Evolutionary conservation across 208 protist species (phyloP).

Genomic region (Leishmania martiniquensis): DNA sequence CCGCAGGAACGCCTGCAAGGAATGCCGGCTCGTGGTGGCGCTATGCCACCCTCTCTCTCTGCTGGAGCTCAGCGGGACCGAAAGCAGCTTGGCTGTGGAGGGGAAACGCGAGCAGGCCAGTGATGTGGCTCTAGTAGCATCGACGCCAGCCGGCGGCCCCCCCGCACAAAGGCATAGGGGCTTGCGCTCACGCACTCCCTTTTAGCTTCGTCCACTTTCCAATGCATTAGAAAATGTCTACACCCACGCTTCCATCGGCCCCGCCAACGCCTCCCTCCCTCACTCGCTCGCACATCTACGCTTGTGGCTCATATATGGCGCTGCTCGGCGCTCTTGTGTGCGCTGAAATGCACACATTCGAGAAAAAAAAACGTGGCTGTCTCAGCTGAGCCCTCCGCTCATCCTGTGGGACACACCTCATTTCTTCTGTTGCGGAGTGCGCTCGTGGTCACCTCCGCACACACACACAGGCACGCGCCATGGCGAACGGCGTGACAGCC

Average conservation of each 20-base stretch:
- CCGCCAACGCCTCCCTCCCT: neutral
- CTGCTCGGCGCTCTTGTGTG: no score
- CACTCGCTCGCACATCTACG: no score
- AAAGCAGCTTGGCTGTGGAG: neutral
- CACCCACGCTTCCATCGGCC: neutral
- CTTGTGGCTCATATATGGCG: no score
- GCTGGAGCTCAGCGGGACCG: neutral
- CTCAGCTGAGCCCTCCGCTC: neutral
- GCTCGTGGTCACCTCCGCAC: neutral
- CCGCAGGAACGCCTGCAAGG: neutral
- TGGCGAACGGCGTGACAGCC: conserved; percentile 69
- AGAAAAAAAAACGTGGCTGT: neutral
- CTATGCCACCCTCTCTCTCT: neutral
- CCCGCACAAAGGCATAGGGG: neutral
- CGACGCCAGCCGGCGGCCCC: neutral
- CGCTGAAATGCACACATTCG: neutral
- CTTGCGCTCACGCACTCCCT: neutral
- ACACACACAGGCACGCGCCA: conserved; percentile 15
- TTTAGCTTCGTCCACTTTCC: neutral
- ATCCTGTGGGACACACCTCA: neutral
- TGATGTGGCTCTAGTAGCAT: neutral
- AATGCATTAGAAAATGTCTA: no score
- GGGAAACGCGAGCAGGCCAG: neutral
- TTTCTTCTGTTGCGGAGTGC: no score
- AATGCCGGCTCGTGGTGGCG: neutral